Conservation (phyloP, 306 rosid species). For the Elaeagnus macrophylla region DNA sequence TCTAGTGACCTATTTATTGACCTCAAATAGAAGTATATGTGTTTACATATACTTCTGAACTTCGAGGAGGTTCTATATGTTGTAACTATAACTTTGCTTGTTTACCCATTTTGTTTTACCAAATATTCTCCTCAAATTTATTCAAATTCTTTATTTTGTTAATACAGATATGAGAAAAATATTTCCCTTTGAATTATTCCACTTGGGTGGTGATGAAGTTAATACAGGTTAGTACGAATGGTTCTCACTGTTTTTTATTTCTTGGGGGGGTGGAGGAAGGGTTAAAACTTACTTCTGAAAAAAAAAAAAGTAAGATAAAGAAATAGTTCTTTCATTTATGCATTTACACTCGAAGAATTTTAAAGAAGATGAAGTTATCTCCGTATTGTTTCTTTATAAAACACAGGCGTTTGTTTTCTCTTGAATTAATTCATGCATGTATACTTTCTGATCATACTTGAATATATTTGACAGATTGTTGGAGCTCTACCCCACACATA, state of each 20-base stretch:
- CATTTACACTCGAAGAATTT: too few species aligned
- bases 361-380: too few species aligned
- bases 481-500: conserved; percentile 56
- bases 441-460: conserved; percentile 16
- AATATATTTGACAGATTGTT: conserved; percentile 66
- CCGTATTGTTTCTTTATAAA: not conserved
- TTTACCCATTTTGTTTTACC: conserved; percentile 4
- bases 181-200: conserved; percentile 94
- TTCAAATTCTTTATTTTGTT: conserved; percentile 3
- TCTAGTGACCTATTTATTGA: too few species aligned
- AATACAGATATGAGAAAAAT: conserved; percentile 79
- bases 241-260: too few species aligned
- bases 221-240: conserved; percentile 61
- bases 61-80: too few species aligned
- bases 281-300: too few species aligned
- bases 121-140: conserved; percentile 3
- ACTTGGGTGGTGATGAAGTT: conserved; percentile 99
- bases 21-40: too few species aligned
- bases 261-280: too few species aligned
- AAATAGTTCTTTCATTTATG: too few species aligned
- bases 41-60: too few species aligned
- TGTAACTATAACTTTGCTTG: not conserved
- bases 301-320: too few species aligned
- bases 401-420: not conserved
- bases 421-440: conserved; percentile 3